Conservation (phyloP, 768 basidiomycete species). For the Pleurotus tuoliensis region DNA sequence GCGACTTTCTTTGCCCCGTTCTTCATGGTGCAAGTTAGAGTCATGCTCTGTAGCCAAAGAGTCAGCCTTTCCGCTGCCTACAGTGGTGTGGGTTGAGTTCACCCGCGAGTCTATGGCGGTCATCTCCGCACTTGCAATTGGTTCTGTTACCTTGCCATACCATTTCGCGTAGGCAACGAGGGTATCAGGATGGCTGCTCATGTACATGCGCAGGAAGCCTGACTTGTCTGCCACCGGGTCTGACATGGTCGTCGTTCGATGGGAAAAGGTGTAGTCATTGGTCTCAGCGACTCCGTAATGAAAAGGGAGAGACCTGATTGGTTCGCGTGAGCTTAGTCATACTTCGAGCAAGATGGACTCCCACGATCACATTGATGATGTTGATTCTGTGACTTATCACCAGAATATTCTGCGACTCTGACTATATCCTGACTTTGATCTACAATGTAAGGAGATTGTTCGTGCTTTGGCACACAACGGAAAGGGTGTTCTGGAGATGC, state of each 20-base stretch:
- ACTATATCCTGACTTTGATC: background rate
- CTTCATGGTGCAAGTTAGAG: slow-evolving; percentile 57
- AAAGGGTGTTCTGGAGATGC: background rate
- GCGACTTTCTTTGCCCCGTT: slow-evolving; percentile 44
- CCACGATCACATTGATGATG: too few relatives aligned
- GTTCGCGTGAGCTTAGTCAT: too few relatives aligned
- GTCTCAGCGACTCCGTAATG: background rate
- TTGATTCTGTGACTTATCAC: too few relatives aligned
- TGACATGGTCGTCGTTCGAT: slow-evolving; percentile 34
- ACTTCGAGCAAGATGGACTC: too few relatives aligned
- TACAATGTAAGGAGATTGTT: background rate
- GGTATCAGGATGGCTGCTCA: slow-evolving; percentile 81
- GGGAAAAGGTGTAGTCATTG: too few relatives aligned
- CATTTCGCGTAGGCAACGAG: slow-evolving; percentile 80
- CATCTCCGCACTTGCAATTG: slow-evolving; percentile 66
- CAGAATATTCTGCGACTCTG: too few relatives aligned
- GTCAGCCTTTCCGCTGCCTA: background rate
- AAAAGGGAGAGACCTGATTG: too few relatives aligned
- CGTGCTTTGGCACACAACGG: background rate
- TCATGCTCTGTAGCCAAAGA: slow-evolving; percentile 53
- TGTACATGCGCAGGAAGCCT: slow-evolving; percentile 76
- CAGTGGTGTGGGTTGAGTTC: slow-evolving; percentile 8
- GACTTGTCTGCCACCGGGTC: slow-evolving; percentile 78
- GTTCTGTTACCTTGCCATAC: slow-evolving; percentile 59
- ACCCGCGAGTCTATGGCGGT: slow-evolving; percentile 65